phyloP scores from a whole-genome alignment of 2,329 filamentous ascomycete species.

The Curvularia sp. region DNA sequence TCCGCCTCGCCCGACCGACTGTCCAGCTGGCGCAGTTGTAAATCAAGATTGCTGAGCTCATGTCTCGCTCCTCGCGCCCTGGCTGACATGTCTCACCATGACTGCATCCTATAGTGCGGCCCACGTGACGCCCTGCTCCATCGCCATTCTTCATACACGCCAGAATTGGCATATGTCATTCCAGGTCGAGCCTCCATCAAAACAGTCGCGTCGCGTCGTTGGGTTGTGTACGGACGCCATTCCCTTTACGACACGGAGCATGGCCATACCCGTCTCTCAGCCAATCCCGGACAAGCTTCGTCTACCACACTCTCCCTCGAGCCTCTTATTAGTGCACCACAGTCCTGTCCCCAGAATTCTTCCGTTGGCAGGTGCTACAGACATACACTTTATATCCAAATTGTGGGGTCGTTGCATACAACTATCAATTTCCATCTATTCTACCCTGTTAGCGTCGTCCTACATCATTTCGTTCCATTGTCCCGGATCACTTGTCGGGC shows the following conservation, averaged over 20 bases:
- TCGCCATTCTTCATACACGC: background rate
- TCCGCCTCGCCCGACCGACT: background rate
- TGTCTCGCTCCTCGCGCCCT: too few species aligned
- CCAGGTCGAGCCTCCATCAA: background rate
- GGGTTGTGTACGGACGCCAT: constrained; percentile 5
- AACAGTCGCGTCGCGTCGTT: background rate
- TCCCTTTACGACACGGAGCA: constrained; percentile 20
- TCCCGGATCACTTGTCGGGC: constrained; percentile 20
- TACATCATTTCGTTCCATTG: constrained; percentile 16
- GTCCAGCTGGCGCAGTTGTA: too few species aligned
- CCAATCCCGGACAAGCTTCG: constrained; percentile 13
- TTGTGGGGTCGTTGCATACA: constrained; percentile 27
- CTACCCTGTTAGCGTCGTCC: constrained; percentile 31
- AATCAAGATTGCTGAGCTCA: too few species aligned
- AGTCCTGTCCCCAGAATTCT: constrained; percentile 23
- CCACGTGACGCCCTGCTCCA: background rate
- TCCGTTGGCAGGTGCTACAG: constrained; percentile 24
- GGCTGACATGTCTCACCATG: background rate
- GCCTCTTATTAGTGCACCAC: constrained; percentile 9
- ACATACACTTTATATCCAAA: constrained; percentile 18
- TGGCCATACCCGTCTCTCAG: background rate
- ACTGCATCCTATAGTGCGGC: background rate
- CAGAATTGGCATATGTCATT: background rate
- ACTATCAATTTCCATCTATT: constrained; percentile 38
- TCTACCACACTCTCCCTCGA: constrained; percentile 1